Evolutionary conservation across 2,329 filamentous ascomycete species (phyloP).

Genomic region (Trichothecium sympodiale): DNA sequence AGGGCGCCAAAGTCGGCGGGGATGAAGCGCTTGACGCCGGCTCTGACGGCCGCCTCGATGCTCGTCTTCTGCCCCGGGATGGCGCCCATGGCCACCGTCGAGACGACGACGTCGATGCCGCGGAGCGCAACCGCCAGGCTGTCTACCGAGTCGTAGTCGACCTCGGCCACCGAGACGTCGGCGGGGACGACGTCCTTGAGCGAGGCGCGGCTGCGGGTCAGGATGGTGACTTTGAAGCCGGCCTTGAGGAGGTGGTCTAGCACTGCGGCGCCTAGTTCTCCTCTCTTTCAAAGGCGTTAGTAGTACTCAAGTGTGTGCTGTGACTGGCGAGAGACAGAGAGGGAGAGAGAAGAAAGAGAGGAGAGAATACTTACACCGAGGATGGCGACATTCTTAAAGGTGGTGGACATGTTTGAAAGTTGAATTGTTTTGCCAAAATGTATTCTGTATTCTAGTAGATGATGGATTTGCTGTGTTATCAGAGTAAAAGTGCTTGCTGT

Average conservation of each 20-base stretch:
- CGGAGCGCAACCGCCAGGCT: conserved; percentile 34
- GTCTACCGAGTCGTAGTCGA: conserved; percentile 21
- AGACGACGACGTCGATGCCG: conserved; percentile 40
- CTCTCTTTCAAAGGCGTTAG: too few species aligned
- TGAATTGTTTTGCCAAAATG: too few species aligned
- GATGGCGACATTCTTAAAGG: too few species aligned
- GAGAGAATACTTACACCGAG: too few species aligned
- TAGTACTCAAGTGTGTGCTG: too few species aligned
- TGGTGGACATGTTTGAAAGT: too few species aligned
- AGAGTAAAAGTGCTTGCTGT: too few species aligned
- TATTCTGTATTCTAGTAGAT: too few species aligned
- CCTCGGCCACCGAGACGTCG: conserved; percentile 5
- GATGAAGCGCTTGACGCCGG: conserved; percentile 44
- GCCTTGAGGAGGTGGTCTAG: conserved; percentile 18
- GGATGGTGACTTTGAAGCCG: conserved; percentile 22
- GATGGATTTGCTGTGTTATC: too few species aligned
- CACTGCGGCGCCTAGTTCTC: conserved; percentile 17
- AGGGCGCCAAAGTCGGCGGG: conserved; percentile 36
- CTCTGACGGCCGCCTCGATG: conserved; percentile 40
- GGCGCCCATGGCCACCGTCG: conserved; percentile 18
- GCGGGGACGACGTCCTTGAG: conserved; percentile 13
- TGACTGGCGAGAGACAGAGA: too few species aligned
- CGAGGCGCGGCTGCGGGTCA: conserved; percentile 27
- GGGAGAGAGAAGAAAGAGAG: too few species aligned
- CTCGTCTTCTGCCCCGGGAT: conserved; percentile 25